These are phyloP conservation scores for Epithemia pelagica DNA, from an alignment of 108 stramenopile genomes.

Conservation along the genomic window DNA sequence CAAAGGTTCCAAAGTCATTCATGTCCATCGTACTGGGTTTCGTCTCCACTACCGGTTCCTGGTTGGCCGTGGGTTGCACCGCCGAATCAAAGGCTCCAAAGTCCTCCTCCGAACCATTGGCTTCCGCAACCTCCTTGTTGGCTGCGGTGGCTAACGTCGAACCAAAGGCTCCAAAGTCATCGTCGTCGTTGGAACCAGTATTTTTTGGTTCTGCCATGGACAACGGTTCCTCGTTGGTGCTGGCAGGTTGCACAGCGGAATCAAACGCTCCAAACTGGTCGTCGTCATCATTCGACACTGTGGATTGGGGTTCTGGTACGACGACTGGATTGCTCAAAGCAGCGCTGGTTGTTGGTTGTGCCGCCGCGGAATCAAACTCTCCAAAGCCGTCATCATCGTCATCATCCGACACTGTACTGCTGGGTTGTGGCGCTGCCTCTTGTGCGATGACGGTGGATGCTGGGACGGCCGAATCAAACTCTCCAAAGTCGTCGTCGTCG, in stretches of 20 bases:
- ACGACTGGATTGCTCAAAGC: not conserved
- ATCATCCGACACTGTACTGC: not conserved
- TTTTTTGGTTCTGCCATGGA: not conserved
- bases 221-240: not conserved
- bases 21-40: too few species aligned
- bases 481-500: constrained; percentile 28
- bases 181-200: constrained; percentile 6
- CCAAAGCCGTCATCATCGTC: constrained; percentile 5
- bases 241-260: not conserved
- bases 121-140: not conserved
- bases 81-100: too few species aligned
- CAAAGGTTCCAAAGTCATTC: constrained; percentile 17
- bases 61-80: too few species aligned
- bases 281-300: not conserved
- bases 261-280: not conserved
- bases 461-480: constrained; percentile 6
- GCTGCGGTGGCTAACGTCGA: not conserved
- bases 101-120: not conserved
- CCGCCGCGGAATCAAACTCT: constrained; percentile 24
- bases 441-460: not conserved
- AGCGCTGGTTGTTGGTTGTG: too few species aligned
- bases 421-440: not conserved
- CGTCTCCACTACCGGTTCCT: too few species aligned
- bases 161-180: constrained; percentile 22
- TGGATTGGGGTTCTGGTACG: not conserved